A percentile compares a stretch with the other conserved stretches of the same genome.
phyloP scores from a whole-genome alignment of 495 filamentous ascomycete genomes.

The Apodospora peruviana region DNA sequence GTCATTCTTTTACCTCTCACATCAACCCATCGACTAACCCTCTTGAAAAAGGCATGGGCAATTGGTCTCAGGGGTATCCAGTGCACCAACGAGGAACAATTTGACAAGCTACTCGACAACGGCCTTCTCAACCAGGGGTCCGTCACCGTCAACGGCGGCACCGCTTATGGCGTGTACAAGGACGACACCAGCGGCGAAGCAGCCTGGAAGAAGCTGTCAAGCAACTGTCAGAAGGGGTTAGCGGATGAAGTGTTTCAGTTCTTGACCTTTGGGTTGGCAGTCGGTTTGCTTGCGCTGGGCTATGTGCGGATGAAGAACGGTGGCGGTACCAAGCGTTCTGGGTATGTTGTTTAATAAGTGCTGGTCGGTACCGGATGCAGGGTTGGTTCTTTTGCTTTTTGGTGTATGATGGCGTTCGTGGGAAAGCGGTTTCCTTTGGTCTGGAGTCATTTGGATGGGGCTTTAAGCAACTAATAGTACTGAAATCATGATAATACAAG shows the following conservation, averaged over 20 bases:
- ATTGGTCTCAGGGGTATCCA: conserved; percentile 30
- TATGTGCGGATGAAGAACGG: conserved; percentile 10
- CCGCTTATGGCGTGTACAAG: conserved; percentile 13
- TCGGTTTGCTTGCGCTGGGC: conserved; percentile 19
- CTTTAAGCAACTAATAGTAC: too few relatives aligned
- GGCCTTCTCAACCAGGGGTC: conserved; percentile 32
- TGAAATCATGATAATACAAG: too few relatives aligned
- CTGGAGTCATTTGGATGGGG: too few relatives aligned
- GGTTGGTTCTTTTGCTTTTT: not conserved
- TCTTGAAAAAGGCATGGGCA: conserved; percentile 40
- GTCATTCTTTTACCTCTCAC: conserved; percentile 17
- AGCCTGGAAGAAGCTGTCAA: conserved; percentile 3
- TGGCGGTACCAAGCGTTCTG: too few relatives aligned
- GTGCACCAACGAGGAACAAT: conserved; percentile 22
- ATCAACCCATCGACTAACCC: not conserved
- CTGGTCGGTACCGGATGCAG: too few relatives aligned
- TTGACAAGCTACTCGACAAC: conserved; percentile 16
- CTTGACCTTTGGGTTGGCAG: conserved; percentile 21
- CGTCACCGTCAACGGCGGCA: not conserved
- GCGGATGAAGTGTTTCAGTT: conserved; percentile 34
- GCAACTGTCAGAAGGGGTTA: conserved; percentile 27
- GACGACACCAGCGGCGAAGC: not conserved
- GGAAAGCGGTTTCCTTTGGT: too few relatives aligned
- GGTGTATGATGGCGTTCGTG: not conserved
- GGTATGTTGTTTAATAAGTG: too few relatives aligned